Evolutionary conservation across 106 monocot species (phyloP).

Genomic region (Phalaenopsis aphrodite): DNA sequence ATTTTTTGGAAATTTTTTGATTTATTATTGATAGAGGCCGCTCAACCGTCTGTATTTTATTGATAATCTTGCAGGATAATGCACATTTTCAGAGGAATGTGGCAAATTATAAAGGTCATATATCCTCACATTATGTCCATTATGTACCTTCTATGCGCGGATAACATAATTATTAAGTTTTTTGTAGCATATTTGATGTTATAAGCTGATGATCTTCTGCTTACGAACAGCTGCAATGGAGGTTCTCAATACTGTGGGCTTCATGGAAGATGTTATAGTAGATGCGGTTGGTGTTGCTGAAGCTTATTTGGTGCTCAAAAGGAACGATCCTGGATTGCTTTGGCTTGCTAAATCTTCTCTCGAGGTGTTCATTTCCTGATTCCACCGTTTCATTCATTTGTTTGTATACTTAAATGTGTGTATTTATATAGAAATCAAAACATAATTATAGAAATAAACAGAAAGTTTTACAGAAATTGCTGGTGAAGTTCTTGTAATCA

Average conservation of each 20-base stretch:
- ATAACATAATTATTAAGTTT: not conserved
- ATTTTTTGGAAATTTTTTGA: not conserved
- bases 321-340: slow-evolving; percentile 85
- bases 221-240: slow-evolving; percentile 82
- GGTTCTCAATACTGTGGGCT: slow-evolving; percentile 63
- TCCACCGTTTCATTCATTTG: too few species aligned
- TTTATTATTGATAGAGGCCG: not conserved
- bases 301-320: slow-evolving; percentile 65
- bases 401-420: too few species aligned
- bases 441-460: too few species aligned
- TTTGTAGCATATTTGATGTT: not conserved
- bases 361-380: slow-evolving; percentile 41
- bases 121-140: not conserved
- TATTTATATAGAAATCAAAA: too few species aligned
- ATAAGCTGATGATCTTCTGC: not conserved
- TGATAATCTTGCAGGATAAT: slow-evolving; percentile 49
- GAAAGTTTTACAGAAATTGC: too few species aligned
- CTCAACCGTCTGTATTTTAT: not conserved
- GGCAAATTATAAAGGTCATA: slow-evolving; percentile 57
- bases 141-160: not conserved
- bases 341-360: slow-evolving; percentile 91
- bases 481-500: too few species aligned
- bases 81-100: slow-evolving; percentile 75
- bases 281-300: slow-evolving; percentile 62
- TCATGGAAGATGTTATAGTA: slow-evolving; percentile 49